A percentile compares a stretch with the other conserved stretches of the same genome.
Evolutionary conservation across 1,284 basidiomycete genomes (phyloP).

Genomic region (Rhodotorula sp.): DNA sequence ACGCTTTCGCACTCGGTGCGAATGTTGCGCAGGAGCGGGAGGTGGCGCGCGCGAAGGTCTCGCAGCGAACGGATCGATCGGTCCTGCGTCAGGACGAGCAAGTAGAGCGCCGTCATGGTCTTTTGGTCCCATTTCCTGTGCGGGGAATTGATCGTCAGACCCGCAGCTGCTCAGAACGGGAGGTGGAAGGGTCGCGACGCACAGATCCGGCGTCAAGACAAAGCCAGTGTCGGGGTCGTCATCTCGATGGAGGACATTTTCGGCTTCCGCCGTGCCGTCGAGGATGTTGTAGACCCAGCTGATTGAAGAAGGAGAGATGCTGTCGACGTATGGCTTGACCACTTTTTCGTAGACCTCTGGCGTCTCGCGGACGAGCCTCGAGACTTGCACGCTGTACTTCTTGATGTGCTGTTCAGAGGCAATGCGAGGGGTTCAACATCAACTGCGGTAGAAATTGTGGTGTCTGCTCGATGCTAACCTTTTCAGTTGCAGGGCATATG

Average conservation of each 20-base stretch:
- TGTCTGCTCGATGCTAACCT: conserved; percentile 36
- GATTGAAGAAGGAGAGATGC: conserved; percentile 69
- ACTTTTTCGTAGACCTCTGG: conserved; percentile 67
- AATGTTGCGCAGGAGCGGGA: conserved; percentile 70
- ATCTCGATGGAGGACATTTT: conserved; percentile 70
- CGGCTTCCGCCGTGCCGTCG: conserved; percentile 72
- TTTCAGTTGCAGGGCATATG: conserved; percentile 41
- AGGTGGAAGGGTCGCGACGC: not conserved
- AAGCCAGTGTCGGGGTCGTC: conserved; percentile 62
- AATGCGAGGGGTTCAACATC: not conserved
- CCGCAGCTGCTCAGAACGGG: not conserved
- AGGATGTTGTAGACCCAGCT: conserved; percentile 91
- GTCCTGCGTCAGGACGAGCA: conserved; percentile 45
- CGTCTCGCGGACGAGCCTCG: conserved; percentile 75
- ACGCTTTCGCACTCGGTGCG: conserved; percentile 58
- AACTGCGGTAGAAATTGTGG: conserved; percentile 51
- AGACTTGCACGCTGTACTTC: conserved; percentile 76
- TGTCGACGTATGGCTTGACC: conserved; percentile 73
- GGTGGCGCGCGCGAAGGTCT: conserved; percentile 63
- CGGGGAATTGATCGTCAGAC: not conserved
- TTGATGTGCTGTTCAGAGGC: conserved; percentile 46
- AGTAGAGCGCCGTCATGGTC: conserved; percentile 57
- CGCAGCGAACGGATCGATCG: conserved; percentile 48
- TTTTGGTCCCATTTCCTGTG: conserved; percentile 66
- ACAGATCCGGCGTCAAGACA: conserved; percentile 80